These are phyloP conservation scores for Blastobotrys petasosporus DNA, from an alignment of 1,139 yeast genomes.

Conservation along the genomic window DNA sequence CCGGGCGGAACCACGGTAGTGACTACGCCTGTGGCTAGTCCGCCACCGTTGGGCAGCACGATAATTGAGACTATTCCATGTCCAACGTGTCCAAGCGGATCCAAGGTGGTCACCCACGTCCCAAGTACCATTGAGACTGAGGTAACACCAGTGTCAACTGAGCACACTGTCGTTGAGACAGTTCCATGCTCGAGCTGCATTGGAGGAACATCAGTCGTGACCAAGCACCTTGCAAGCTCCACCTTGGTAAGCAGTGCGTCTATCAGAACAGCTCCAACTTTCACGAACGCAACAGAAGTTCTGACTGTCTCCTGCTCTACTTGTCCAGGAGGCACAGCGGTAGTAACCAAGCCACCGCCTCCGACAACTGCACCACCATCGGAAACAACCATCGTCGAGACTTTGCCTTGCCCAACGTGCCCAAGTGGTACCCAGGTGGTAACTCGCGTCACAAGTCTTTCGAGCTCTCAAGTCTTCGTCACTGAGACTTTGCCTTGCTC, in stretches of 20 bases:
- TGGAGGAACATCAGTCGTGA: background rate
- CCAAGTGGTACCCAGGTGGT: slow-evolving; percentile 9
- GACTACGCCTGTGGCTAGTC: background rate
- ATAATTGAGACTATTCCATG: slow-evolving; percentile 3
- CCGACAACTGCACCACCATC: slow-evolving; percentile 1
- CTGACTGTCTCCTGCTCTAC: too few species aligned
- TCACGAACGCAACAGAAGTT: too few species aligned
- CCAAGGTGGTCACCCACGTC: background rate
- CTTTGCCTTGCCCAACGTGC: slow-evolving; percentile 8
- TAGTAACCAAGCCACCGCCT: slow-evolving; percentile 1
- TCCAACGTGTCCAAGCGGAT: slow-evolving; percentile 10
- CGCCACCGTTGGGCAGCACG: background rate
- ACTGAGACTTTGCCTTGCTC: slow-evolving; percentile 9
- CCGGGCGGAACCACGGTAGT: slow-evolving; percentile 2
- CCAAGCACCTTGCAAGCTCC: background rate
- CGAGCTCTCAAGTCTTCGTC: too few species aligned
- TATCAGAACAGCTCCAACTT: too few species aligned
- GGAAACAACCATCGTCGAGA: slow-evolving; percentile 4
- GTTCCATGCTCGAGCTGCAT: slow-evolving; percentile 5
- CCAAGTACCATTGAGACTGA: background rate
- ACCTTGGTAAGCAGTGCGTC: too few species aligned
- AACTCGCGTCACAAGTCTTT: too few species aligned
- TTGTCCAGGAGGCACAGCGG: background rate
- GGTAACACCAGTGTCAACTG: too few species aligned
- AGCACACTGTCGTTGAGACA: background rate